Conservation (phyloP, 352 stramenopile genomes). For the Pythium apleroticum region DNA sequence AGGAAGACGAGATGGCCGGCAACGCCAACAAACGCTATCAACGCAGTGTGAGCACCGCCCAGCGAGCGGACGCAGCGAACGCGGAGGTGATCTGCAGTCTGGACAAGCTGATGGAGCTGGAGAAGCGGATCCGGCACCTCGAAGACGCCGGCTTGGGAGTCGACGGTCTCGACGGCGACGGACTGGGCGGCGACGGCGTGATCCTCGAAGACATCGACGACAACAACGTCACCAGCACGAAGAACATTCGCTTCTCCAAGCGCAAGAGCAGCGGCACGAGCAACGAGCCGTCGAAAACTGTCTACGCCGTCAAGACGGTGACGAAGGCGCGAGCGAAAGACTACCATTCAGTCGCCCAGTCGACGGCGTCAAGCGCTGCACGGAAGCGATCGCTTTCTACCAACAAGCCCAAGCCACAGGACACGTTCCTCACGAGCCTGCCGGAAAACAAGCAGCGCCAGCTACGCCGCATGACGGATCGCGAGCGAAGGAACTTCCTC, state of each 20-base stretch:
- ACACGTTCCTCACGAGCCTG: constrained; percentile 61
- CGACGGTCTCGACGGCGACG: constrained; percentile 40
- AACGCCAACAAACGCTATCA: constrained; percentile 17
- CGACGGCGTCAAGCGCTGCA: constrained; percentile 15
- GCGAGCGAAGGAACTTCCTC: constrained; percentile 53
- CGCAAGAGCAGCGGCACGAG: constrained; percentile 35
- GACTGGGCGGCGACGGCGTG: constrained; percentile 9
- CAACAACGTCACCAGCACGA: constrained; percentile 27
- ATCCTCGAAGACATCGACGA: constrained; percentile 26
- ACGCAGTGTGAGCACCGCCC: constrained; percentile 22
- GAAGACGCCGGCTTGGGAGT: constrained; percentile 64
- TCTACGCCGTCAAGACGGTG: constrained; percentile 54
- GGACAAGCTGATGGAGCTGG: constrained; percentile 88
- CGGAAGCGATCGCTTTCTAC: constrained; percentile 37
- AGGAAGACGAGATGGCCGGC: constrained; percentile 41
- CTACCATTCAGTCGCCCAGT: constrained; percentile 10
- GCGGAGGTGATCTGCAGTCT: constrained; percentile 71
- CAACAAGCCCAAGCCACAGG: constrained; percentile 26
- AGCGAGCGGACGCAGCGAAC: constrained; percentile 18
- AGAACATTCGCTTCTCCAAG: constrained; percentile 55
- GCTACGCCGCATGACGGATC: constrained; percentile 62
- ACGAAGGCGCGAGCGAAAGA: constrained; percentile 14
- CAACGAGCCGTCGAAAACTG: constrained; percentile 48
- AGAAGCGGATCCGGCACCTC: constrained; percentile 84
- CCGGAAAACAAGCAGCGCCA: constrained; percentile 63